Evolutionary conservation across 371 early-diverging fungal species (phyloP).

Genomic region (Apophysomyces variabilis): DNA sequence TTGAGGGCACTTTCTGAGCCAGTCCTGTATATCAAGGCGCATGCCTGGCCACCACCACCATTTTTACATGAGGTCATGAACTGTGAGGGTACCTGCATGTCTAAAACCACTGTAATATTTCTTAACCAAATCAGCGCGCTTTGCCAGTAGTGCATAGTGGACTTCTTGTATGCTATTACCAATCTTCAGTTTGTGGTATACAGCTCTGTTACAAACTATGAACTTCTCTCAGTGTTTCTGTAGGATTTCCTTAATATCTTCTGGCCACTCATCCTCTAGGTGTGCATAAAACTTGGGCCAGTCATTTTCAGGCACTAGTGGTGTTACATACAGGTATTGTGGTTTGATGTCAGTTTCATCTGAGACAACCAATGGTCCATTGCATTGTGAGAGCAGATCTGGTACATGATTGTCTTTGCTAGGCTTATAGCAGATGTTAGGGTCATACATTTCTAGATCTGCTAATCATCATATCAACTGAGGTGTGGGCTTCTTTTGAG

Average conservation of each 20-base stretch:
- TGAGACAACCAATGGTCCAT: conserved; percentile 7
- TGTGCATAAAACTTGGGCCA: conserved; percentile 26
- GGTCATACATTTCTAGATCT: conserved; percentile 33
- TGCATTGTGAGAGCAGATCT: conserved; percentile 19
- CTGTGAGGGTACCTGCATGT: conserved; percentile 16
- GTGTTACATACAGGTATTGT: conserved; percentile 22
- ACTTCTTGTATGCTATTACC: background rate
- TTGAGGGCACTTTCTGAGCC: conserved; percentile 14
- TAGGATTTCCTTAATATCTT: background rate
- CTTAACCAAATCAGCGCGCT: conserved; percentile 19
- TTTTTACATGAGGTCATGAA: conserved; percentile 18
- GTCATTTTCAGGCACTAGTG: conserved; percentile 11
- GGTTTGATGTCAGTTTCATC: conserved; percentile 17
- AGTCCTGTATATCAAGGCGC: conserved; percentile 15
- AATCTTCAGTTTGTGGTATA: too few relatives aligned
- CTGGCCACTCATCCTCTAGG: conserved; percentile 14
- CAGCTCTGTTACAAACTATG: background rate
- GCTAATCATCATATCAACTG: conserved; percentile 32
- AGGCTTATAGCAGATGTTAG: conserved; percentile 26
- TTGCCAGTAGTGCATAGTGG: conserved; percentile 13
- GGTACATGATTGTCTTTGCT: conserved; percentile 29
- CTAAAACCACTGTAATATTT: conserved; percentile 20
- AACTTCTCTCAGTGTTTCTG: conserved; percentile 13
- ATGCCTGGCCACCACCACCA: conserved; percentile 33
- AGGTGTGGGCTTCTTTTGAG: conserved; percentile 11